Evolutionary conservation across 495 filamentous ascomycete genomes (phyloP), one percentile per base, ranked within the genome.

Genomic region (Lasiosphaeria miniovina): DNA sequence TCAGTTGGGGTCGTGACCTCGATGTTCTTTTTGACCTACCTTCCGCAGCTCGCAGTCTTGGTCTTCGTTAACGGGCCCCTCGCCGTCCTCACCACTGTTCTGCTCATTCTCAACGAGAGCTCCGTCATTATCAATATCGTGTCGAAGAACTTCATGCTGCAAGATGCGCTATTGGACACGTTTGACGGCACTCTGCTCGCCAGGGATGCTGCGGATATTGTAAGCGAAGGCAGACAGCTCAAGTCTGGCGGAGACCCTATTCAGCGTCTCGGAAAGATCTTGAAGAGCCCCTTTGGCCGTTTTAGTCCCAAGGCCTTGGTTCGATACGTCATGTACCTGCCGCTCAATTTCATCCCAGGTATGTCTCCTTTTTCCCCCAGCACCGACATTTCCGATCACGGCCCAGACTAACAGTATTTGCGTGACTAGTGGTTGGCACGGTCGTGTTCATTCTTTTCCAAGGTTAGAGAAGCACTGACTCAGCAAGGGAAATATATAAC

Each of bases 1-100:
- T 89, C 88, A 9, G 64, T 87, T 40, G 80, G 83, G 34, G 80
- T 91, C 31, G 85, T 89, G 8, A 74, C 77, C n/a, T 73, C 80
- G 66, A 84, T 96, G 88, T 98, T 98, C 74, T 76, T 88, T 66
- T 86, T 96, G 74, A 88, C 92, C 54, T 98, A 97, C 70, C 71
- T 97, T 38, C 94, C 94, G 0, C 94, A 98, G 76, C 81, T 89
- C 38, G 88, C 90, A 7, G 70, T 91, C 41, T 76, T 96, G 35
- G 80, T 90, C 58, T 84, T 97, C 66, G 86, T 95, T 54, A 92
- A 90, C 57, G 94, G 94, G 0, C 93, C 93, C 0, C 73, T 97
- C 2, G 89, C 90, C 14, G 88, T 89, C 31, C 69, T 95, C 53
- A 88, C 87, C 4, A 89, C 93, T 0, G 80, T 85, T 0, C 69